A percentile compares a stretch with the other conserved stretches of the same genome.
phyloP scores from a whole-genome alignment of 129 eudicot genomes.

The Flaveria linearis region DNA sequence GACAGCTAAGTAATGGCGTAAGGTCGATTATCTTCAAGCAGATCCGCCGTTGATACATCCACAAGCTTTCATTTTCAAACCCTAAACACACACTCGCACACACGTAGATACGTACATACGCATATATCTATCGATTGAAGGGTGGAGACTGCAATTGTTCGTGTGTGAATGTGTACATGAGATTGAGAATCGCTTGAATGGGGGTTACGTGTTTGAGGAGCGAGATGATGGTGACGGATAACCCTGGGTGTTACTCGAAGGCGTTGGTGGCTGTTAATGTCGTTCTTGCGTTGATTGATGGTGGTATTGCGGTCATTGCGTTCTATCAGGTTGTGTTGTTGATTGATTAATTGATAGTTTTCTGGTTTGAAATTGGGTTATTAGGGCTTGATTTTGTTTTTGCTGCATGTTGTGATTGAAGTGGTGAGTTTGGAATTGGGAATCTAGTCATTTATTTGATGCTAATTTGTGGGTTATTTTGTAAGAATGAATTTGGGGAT shows the following conservation, averaged over 20 bases:
- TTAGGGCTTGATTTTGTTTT: neutral
- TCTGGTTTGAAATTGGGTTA: neutral
- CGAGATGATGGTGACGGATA: conserved; percentile 49
- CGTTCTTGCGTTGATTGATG: conserved; percentile 67
- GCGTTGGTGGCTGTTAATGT: conserved; percentile 53
- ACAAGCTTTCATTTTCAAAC: conserved; percentile 18
- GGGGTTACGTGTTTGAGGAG: conserved; percentile 32
- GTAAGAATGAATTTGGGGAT: neutral
- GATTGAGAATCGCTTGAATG: neutral
- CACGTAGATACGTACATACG: neutral
- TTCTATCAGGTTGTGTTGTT: conserved; percentile 58
- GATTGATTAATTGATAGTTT: neutral
- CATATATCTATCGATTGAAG: neutral
- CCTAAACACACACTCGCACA: neutral
- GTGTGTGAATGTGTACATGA: conserved; percentile 10
- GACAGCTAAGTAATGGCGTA: conserved; percentile 23
- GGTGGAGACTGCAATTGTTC: neutral
- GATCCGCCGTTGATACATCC: conserved; percentile 47
- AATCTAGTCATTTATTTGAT: neutral
- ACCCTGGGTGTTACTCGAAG: conserved; percentile 56
- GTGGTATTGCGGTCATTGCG: conserved; percentile 62
- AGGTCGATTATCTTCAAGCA: conserved; percentile 19
- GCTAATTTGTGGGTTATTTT: neutral
- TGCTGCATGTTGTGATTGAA: neutral
- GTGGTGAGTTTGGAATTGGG: neutral